A percentile compares a stretch with the other conserved stretches of the same genome.
phyloP scores from a whole-genome alignment of 2,329 filamentous ascomycete species.

The Immersiporthe knoxdaviesiana region DNA sequence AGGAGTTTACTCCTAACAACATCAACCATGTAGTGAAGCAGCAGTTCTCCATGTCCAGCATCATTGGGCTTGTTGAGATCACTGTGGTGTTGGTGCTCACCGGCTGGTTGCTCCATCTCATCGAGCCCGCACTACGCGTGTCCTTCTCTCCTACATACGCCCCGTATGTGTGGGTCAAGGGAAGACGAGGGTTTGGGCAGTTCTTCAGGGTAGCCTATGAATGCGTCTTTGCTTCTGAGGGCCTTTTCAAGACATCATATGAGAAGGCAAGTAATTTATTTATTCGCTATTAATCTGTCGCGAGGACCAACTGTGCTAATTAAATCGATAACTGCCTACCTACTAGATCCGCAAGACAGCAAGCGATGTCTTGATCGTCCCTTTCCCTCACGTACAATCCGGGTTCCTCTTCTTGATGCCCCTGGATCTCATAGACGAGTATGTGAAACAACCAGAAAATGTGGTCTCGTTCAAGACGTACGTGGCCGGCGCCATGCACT shows the following conservation, averaged over 20 bases:
- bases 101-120: constrained; percentile 7
- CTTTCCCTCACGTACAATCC: background rate
- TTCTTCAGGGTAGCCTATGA: constrained; percentile 6
- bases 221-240: constrained; percentile 2
- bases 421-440: constrained; percentile 1
- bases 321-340: no score
- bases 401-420: constrained; percentile 5
- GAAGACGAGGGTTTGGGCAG: background rate
- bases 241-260: background rate
- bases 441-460: constrained; percentile 8
- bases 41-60: background rate
- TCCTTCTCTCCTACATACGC: constrained; percentile 4
- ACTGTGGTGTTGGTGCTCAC: background rate
- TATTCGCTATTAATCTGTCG: background rate
- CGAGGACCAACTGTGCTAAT: background rate
- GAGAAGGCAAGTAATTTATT: background rate
- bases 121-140: constrained; percentile 5
- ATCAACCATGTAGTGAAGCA: background rate
- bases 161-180: constrained; percentile 1
- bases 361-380: constrained; percentile 5
- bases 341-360: constrained; percentile 3
- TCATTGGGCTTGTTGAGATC: background rate
- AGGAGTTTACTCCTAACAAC: background rate
- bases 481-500: background rate
- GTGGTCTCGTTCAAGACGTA: constrained; percentile 10